These are phyloP conservation scores for Pezicula radicicola DNA, from an alignment of 2,329 filamentous ascomycete genomes.

Conservation along the genomic window DNA sequence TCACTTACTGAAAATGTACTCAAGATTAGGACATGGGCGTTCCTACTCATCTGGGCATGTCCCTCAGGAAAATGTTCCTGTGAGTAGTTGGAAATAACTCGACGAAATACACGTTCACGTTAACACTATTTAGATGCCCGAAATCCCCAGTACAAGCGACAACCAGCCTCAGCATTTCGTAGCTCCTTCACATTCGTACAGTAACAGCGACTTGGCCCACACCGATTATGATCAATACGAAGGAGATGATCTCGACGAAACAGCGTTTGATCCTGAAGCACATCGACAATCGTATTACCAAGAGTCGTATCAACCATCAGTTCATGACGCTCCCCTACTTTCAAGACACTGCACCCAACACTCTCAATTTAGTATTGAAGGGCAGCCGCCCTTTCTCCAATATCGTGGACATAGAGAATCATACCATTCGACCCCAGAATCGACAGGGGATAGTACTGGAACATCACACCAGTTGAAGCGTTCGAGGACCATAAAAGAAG, in stretches of 20 bases:
- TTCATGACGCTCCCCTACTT: conserved; percentile 15
- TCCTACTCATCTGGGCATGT: neutral
- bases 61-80: neutral
- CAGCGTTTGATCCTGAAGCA: conserved; percentile 7
- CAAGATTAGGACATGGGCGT: neutral
- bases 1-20: neutral
- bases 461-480: neutral
- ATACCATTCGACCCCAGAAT: neutral
- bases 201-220: neutral
- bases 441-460: neutral
- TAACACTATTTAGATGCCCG: neutral
- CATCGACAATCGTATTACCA: conserved; percentile 4
- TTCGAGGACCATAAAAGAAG: neutral
- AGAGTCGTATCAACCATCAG: conserved; percentile 9
- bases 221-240: conserved; percentile 2
- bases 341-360: conserved; percentile 3
- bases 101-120: neutral
- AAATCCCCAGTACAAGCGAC: neutral
- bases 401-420: neutral
- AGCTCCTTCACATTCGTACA: neutral
- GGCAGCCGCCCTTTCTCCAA: neutral
- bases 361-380: conserved; percentile 9
- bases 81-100: neutral
- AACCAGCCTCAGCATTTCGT: neutral
- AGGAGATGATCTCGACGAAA: neutral